Evolutionary conservation across 2,329 filamentous ascomycete species (phyloP), one percentile per base, ranked within the genome.

Genomic region (Fusarium transvaalense): DNA sequence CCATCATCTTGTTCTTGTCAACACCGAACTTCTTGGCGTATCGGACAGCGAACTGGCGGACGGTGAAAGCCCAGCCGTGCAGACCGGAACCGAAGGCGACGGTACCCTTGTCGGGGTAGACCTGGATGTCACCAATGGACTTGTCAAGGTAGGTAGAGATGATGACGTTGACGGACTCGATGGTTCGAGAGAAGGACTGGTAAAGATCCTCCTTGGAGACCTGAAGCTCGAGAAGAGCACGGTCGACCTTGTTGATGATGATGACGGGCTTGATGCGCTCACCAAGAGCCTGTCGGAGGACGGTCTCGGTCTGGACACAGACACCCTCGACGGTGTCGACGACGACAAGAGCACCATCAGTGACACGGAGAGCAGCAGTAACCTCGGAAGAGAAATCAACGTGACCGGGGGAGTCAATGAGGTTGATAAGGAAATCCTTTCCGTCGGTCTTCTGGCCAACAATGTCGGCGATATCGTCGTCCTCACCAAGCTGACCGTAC

Each of bases 1-100:
- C 93, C 92, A 98, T 97, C 96, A 99, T 97, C 93, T 98, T 98
- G 87, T 91, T 92, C 84, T 94, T 94, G 91, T 99, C 95, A 78
- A 99, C 96, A 92, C 96, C 96, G 79, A 99, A 99, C 87, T 99
- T 99, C 94, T 98, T 98, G 85, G 95, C 92, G 84, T 99, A 99
- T 79, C 91, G 90, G 81, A 89, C 83, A 77, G 96, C 96, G 84
- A 99, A 99, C 85, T 99, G 96, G 80, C 96, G 93, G 86, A 98
- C 86, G 79, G 96, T 99, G 91, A 99, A 99, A 79, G 94, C 95
- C 96, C 96, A 99, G 84, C 96, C 96, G 88, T 99, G 96, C 72
- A 98, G 94, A 92, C 95, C 96, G 84, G 96, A 98, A 86, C 94
- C 96, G 88, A 99, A 99, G 78, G 95, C 95, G 79, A 99, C 92